phyloP scores from a whole-genome alignment of 1,139 yeast species.

The Taiozyma onychis region DNA sequence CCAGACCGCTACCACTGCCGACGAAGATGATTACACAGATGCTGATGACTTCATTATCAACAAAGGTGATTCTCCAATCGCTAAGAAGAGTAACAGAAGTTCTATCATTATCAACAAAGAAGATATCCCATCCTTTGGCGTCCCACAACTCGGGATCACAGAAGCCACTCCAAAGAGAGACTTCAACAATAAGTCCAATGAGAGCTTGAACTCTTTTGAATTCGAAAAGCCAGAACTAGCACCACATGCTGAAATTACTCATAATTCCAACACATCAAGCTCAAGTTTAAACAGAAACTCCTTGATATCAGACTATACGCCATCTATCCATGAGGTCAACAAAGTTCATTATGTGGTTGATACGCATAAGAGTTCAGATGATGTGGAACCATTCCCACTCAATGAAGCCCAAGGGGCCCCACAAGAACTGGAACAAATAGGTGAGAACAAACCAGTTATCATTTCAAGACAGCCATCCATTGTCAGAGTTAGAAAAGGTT shows the following conservation, averaged over 20 bases:
- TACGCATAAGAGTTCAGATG: not conserved
- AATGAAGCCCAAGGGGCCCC: not conserved
- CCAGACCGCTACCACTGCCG: slow-evolving; percentile 1
- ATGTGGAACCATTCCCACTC: not conserved
- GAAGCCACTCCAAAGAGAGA: not conserved
- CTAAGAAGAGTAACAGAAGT: not conserved
- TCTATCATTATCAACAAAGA: not conserved
- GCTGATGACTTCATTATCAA: slow-evolving; percentile 23
- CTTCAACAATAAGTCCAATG: not conserved
- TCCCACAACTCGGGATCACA: not conserved
- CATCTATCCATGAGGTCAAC: slow-evolving; percentile 40
- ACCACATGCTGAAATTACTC: not conserved
- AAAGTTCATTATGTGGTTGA: slow-evolving; percentile 35
- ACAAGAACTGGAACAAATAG: not conserved
- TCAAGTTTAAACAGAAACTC: slow-evolving; percentile 30
- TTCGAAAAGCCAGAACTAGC: not conserved
- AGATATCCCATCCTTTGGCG: not conserved
- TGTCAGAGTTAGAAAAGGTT: slow-evolving; percentile 13
- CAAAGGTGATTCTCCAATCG: slow-evolving; percentile 4
- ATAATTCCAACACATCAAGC: not conserved
- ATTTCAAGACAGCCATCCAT: slow-evolving; percentile 14
- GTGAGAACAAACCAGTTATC: slow-evolving; percentile 6
- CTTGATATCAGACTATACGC: slow-evolving; percentile 38
- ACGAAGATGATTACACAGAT: slow-evolving; percentile 19
- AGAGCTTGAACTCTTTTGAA: not conserved